Conservation (phyloP, 2,329 filamentous ascomycete genomes). For the Escovopsis sp. region DNA sequence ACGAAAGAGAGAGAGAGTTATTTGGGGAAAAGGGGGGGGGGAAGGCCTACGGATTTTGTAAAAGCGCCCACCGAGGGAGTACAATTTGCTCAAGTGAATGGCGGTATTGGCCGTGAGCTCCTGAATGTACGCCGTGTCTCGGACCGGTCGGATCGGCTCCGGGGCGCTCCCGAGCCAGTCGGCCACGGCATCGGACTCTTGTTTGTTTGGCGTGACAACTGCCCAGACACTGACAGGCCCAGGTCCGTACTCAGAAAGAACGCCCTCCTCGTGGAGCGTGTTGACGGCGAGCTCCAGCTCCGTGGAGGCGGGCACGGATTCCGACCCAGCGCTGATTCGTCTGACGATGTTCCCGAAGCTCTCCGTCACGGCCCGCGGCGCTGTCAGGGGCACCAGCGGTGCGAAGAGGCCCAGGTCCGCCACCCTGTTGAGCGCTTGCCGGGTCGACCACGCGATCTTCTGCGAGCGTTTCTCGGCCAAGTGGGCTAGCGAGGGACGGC, state of each 20-base stretch:
- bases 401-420: constrained; percentile 18
- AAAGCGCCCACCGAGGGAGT: constrained; percentile 29
- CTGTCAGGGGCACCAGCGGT: constrained; percentile 48
- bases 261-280: constrained; percentile 33
- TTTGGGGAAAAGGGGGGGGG: not conserved
- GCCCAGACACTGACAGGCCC: constrained; percentile 57
- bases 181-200: not conserved
- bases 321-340: constrained; percentile 36
- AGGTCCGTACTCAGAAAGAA: constrained; percentile 11
- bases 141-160: constrained; percentile 3
- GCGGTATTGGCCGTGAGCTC: constrained; percentile 13
- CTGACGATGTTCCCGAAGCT: constrained; percentile 70
- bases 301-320: constrained; percentile 46
- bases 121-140: constrained; percentile 3
- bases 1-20: not conserved
- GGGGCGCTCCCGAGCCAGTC: constrained; percentile 6
- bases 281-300: constrained; percentile 56
- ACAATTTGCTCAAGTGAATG: constrained; percentile 17
- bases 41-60: constrained; percentile 23
- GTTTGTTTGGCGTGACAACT: constrained; percentile 39
- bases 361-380: constrained; percentile 44
- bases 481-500: constrained; percentile 11
- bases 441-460: constrained; percentile 15
- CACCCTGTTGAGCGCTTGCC: constrained; percentile 9
- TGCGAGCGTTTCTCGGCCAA: constrained; percentile 26